phyloP scores from a whole-genome alignment of 306 rosid genomes.

The Medicago lupulina region DNA sequence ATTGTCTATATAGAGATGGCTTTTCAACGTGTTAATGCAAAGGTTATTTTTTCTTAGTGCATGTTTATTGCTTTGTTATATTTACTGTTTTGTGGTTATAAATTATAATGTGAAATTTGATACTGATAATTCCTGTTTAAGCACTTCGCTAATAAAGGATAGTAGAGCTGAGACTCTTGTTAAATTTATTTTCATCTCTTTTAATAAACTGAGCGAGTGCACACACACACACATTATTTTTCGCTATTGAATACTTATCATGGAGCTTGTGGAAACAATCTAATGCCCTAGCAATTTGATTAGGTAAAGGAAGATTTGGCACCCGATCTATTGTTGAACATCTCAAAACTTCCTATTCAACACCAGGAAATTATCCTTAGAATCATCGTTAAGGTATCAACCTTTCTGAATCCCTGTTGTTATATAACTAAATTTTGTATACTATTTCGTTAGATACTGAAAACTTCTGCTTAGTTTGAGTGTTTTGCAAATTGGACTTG shows the following conservation, averaged over 20 bases:
- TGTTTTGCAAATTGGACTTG: conserved; percentile 1
- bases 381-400: conserved; percentile 69
- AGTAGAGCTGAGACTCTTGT: neutral
- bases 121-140: conserved; percentile 21
- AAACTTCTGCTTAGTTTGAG: neutral
- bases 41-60: conserved; percentile 54
- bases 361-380: conserved; percentile 93
- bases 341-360: conserved; percentile 85
- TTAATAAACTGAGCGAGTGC: neutral
- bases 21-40: conserved; percentile 69
- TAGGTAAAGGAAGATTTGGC: conserved; percentile 87
- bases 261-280: conserved; percentile 36
- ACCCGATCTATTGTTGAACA: conserved; percentile 71
- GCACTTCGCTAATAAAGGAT: conserved; percentile 21
- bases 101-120: conserved; percentile 4
- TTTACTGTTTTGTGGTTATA: conserved; percentile 14
- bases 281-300: conserved; percentile 38
- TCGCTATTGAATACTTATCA: conserved; percentile 23
- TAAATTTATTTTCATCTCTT: neutral
- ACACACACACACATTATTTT: neutral
- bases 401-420: conserved; percentile 13
- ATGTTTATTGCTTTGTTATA: conserved; percentile 28
- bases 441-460: conserved; percentile 1
- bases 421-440: conserved; percentile 5
- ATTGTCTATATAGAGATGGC: conserved; percentile 97